Evolutionary conservation across 768 basidiomycete genomes (phyloP), one percentile per base, ranked within the genome.

Genomic region (Neoboletus brunneissimus): DNA sequence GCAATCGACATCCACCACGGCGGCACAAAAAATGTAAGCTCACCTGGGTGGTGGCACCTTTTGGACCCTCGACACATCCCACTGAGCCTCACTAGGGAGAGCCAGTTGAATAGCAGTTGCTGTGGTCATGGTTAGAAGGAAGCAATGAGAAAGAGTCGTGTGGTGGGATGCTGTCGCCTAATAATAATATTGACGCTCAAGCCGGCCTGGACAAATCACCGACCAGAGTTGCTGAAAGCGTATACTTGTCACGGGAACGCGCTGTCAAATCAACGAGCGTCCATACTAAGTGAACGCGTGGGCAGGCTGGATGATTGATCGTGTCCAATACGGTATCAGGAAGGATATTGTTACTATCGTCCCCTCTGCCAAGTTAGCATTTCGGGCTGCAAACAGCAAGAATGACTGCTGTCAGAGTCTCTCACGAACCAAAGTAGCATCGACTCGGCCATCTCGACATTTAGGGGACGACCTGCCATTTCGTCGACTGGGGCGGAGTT

Each of bases 401-500:
- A 32, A 8, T 13, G 29, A 47, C 12, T 13, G 10, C 18, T 25
- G 10, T 20, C 18, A 20, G 32, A 34, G 32, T 18, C 32, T 35
- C 32, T 11, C 8, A 7, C 20, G 32, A 34, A 29, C 31, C 20
- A 34, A 11, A 16, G 29, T n/a, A 6, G n/a, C 10, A n/a, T 37
- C 6, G 34, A 35, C 16, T 35, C 37, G 9, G 18, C 37, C 13
- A 8, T 18, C 37, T 37, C 18, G 34, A 35, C 34, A 35, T 34
- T 6, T 34, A 9, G 34, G 42, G 61, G 58, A 80, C 64, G 10
- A 81, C 65, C 0, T 76, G 75, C 71, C 72, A 76, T 51, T 68
- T 66, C 27, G 22, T 20, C 18, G 43, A 50, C 10, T 29, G 22
- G 0, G 67, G 62, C 0, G 67, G 67, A 10, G 8, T 35, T 5